Evolutionary conservation across 2,329 filamentous ascomycete genomes (phyloP).

Genomic region (Fusarium citri): DNA sequence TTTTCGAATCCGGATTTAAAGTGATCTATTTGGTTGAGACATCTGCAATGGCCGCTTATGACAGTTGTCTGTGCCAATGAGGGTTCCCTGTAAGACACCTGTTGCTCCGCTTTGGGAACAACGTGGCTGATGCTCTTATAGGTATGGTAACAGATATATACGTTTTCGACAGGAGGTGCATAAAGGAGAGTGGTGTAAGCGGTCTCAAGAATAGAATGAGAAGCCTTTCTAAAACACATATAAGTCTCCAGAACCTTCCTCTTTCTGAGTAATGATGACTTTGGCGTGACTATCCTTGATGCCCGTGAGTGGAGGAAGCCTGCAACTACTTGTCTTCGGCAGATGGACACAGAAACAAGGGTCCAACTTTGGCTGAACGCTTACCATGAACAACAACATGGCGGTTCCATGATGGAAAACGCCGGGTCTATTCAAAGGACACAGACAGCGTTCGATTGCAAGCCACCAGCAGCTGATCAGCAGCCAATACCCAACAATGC

Average conservation of each 20-base stretch:
- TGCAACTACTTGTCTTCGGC: not conserved
- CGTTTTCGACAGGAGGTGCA: slow-evolving; percentile 15
- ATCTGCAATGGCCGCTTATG: not conserved
- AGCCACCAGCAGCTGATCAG: not conserved
- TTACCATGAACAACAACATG: not conserved
- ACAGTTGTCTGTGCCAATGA: slow-evolving; percentile 4
- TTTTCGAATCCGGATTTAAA: not conserved
- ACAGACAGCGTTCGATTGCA: not conserved
- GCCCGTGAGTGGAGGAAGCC: not conserved
- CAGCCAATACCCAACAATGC: not conserved
- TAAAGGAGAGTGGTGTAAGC: not conserved
- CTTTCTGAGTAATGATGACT: not conserved
- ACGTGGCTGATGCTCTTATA: not conserved
- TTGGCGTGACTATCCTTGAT: not conserved
- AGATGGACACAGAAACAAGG: slow-evolving; percentile 5
- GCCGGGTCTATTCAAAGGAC: not conserved
- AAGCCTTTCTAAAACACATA: not conserved
- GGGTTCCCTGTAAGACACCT: slow-evolving; percentile 14
- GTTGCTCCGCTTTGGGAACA: slow-evolving; percentile 8
- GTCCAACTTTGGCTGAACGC: not conserved
- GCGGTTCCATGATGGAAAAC: not conserved
- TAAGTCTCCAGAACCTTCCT: not conserved
- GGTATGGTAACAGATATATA: not conserved
- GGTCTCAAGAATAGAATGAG: not conserved
- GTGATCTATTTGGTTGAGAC: slow-evolving; percentile 7